A percentile compares a stretch with the other conserved stretches of the same genome.
phyloP scores from a whole-genome alignment of 164 flowering plant genomes.

The Macadamia integrifolia region DNA sequence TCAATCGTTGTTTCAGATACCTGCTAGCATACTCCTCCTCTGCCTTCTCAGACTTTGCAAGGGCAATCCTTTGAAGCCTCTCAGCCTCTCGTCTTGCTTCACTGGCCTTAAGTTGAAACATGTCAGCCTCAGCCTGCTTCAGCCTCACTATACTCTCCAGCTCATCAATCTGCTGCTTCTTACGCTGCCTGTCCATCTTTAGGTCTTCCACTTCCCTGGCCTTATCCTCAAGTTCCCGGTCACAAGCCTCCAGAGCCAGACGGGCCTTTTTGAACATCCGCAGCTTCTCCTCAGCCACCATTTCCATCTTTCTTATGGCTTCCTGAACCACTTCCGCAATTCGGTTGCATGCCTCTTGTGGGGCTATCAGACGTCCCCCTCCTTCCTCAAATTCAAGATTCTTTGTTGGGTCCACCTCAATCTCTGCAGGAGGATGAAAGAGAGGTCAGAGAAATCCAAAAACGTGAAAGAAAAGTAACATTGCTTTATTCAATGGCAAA shows the following conservation, averaged over 20 bases:
- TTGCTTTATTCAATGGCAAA: too few species aligned
- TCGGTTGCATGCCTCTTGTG: slow-evolving; percentile 87
- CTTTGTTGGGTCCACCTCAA: slow-evolving; percentile 64
- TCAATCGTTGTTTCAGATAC: slow-evolving; percentile 74
- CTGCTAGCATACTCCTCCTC: slow-evolving; percentile 83
- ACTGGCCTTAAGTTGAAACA: slow-evolving; percentile 92
- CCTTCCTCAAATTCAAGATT: slow-evolving; percentile 64
- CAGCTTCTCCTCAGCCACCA: slow-evolving; percentile 92
- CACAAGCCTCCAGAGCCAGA: slow-evolving; percentile 69
- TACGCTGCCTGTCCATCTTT: slow-evolving; percentile 69
- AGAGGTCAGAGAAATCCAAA: neutral
- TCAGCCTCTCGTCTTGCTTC: slow-evolving; percentile 96
- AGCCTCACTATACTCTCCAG: slow-evolving; percentile 88
- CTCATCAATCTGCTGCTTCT: slow-evolving; percentile 83
- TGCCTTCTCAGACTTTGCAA: slow-evolving; percentile 78
- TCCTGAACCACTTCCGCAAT: slow-evolving; percentile 95
- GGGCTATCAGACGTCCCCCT: slow-evolving; percentile 68
- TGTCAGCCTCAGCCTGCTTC: slow-evolving; percentile 94
- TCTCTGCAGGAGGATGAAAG: slow-evolving; percentile 35
- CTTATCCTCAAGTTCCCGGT: slow-evolving; percentile 84
- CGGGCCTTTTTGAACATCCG: slow-evolving; percentile 83
- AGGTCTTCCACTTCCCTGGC: slow-evolving; percentile 71
- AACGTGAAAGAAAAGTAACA: too few species aligned
- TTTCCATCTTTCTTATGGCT: slow-evolving; percentile 94
- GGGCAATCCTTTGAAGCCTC: slow-evolving; percentile 77